phyloP scores from a whole-genome alignment of 2,329 filamentous ascomycete genomes.

The Rutstroemia sydowiana region DNA sequence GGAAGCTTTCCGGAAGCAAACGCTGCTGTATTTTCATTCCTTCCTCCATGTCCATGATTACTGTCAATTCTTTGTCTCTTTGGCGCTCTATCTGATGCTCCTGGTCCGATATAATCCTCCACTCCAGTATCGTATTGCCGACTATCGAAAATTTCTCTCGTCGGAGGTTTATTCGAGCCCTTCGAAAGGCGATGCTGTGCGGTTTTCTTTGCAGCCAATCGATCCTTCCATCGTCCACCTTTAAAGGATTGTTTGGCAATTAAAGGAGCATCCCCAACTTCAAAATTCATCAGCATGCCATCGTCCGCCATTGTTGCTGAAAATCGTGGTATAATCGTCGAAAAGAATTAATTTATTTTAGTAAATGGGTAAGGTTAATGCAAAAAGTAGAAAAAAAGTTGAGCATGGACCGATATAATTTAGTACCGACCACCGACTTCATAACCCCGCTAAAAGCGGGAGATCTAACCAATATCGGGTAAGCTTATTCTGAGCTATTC shows the following conservation, averaged over 20 bases:
- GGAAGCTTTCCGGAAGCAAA: conserved; percentile 33
- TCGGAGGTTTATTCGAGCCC: conserved; percentile 12
- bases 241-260: conserved; percentile 61
- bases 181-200: conserved; percentile 44
- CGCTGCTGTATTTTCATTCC: conserved; percentile 16
- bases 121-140: conserved; percentile 17
- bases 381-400: conserved; percentile 14
- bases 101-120: conserved; percentile 30
- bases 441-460: conserved; percentile 9
- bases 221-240: conserved; percentile 89
- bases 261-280: conserved; percentile 60
- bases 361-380: conserved; percentile 4
- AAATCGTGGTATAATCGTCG: conserved; percentile 1
- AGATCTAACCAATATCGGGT: conserved; percentile 15
- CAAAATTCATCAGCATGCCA: conserved; percentile 91
- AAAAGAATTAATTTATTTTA: neutral
- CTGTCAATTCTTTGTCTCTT: conserved; percentile 41
- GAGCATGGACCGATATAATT: neutral
- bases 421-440: neutral
- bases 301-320: conserved; percentile 71
- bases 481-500: neutral
- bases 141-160: conserved; percentile 26
- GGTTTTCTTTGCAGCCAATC: conserved; percentile 70
- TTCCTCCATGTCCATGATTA: conserved; percentile 10
- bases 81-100: conserved; percentile 19